phyloP scores from a whole-genome alignment of 805 yeast species.

The Tetrapisispora namnaoensis region DNA sequence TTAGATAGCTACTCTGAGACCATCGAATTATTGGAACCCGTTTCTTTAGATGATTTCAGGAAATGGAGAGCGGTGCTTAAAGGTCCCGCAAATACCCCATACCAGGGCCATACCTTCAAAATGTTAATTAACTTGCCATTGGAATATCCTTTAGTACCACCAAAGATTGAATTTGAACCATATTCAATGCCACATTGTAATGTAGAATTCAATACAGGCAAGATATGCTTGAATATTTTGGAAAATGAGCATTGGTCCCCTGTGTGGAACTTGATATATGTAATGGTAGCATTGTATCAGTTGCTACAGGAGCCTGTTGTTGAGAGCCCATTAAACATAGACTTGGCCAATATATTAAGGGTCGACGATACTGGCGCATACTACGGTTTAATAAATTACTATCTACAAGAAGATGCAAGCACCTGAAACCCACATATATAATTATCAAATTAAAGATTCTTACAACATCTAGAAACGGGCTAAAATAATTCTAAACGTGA shows the following conservation, averaged over 20 bases:
- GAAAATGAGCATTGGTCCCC: conserved; percentile 55
- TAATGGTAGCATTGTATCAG: conserved; percentile 47
- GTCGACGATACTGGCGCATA: conserved; percentile 38
- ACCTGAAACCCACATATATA: not conserved
- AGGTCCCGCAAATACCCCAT: conserved; percentile 47
- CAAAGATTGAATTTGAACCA: conserved; percentile 38
- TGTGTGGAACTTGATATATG: conserved; percentile 53
- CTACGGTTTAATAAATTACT: conserved; percentile 34
- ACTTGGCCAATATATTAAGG: conserved; percentile 51
- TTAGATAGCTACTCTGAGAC: not conserved
- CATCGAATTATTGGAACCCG: conserved; percentile 38
- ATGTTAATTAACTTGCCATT: conserved; percentile 37
- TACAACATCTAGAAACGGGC: no score
- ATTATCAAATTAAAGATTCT: not conserved
- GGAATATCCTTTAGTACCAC: conserved; percentile 53
- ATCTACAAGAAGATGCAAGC: conserved; percentile 11
- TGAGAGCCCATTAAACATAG: conserved; percentile 61
- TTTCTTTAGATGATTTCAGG: conserved; percentile 34
- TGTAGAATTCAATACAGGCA: conserved; percentile 46
- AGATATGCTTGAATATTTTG: conserved; percentile 60
- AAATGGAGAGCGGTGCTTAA: conserved; percentile 43
- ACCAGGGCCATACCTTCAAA: conserved; percentile 43
- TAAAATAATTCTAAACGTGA: no score
- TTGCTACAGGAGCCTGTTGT: conserved; percentile 59
- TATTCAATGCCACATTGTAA: conserved; percentile 39